Percentiles rank a stretch among this genome's conserved stretches.
These are phyloP conservation scores for Nakazawaea laoshanensis DNA, from an alignment of 805 yeast genomes.

Conservation along the genomic window DNA sequence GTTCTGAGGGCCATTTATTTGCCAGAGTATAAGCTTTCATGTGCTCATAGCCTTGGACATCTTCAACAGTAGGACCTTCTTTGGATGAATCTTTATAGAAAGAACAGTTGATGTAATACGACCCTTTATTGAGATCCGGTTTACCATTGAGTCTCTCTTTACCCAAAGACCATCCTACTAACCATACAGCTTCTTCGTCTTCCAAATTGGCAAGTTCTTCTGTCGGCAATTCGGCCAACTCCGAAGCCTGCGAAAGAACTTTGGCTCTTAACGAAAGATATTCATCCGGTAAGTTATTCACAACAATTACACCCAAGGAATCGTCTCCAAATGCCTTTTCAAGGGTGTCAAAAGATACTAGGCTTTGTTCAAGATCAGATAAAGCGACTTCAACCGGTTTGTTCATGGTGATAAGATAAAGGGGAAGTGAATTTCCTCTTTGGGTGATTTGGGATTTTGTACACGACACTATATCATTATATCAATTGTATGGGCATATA, in stretches of 20 bases:
- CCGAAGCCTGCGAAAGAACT: conserved; percentile 34
- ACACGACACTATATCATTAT: no score
- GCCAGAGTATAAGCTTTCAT: conserved; percentile 36
- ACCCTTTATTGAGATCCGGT: conserved; percentile 46
- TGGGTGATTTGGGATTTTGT: no score
- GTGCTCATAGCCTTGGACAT: conserved; percentile 22
- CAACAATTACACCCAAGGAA: conserved; percentile 45
- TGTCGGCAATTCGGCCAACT: conserved; percentile 30
- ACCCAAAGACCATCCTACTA: conserved; percentile 57
- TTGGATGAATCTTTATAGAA: conserved; percentile 32
- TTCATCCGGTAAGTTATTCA: conserved; percentile 30
- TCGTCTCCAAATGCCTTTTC: conserved; percentile 44
- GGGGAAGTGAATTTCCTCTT: no score
- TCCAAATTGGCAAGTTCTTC: conserved; percentile 30
- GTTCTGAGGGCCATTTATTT: conserved; percentile 45
- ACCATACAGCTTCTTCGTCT: conserved; percentile 39
- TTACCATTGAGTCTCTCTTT: conserved; percentile 35
- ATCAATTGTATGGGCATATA: no score
- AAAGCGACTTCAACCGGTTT: conserved; percentile 21
- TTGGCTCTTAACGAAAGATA: conserved; percentile 29
- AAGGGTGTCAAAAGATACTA: conserved; percentile 20
- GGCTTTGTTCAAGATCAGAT: conserved; percentile 23
- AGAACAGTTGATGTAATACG: conserved; percentile 51
- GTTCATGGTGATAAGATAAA: neutral
- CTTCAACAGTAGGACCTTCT: conserved; percentile 36